phyloP scores from a whole-genome alignment of 176 grass and related monocot species.

The Eremochloa ophiuroides region DNA sequence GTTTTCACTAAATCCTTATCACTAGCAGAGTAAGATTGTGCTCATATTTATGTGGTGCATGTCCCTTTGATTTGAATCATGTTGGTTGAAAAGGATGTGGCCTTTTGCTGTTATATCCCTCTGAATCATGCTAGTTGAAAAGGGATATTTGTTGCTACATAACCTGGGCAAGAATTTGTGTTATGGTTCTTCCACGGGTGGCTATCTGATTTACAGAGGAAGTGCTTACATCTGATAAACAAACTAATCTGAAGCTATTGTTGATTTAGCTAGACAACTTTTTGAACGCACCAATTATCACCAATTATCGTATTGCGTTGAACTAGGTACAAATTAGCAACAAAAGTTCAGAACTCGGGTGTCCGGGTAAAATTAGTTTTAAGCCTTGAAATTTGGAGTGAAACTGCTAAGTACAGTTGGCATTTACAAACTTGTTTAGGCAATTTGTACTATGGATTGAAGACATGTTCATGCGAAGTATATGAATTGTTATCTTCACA shows the following conservation, averaged over 20 bases:
- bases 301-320: neutral
- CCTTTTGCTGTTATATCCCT: neutral
- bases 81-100: neutral
- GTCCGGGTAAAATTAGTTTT: neutral
- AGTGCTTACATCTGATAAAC: neutral
- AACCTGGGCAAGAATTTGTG: neutral
- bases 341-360: neutral
- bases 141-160: neutral
- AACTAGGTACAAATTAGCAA: neutral
- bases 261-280: neutral
- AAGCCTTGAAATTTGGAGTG: neutral
- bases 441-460: neutral
- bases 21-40: neutral
- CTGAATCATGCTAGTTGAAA: neutral
- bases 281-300: neutral
- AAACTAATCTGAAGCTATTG: neutral
- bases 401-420: too few species aligned
- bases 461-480: neutral
- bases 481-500: neutral
- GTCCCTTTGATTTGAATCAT: neutral
- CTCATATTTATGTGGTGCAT: neutral
- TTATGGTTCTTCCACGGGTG: neutral
- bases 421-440: too few species aligned
- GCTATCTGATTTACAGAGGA: neutral
- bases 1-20: neutral